Evolutionary conservation across 805 yeast species (phyloP).

Genomic region (Candida railenensis): DNA sequence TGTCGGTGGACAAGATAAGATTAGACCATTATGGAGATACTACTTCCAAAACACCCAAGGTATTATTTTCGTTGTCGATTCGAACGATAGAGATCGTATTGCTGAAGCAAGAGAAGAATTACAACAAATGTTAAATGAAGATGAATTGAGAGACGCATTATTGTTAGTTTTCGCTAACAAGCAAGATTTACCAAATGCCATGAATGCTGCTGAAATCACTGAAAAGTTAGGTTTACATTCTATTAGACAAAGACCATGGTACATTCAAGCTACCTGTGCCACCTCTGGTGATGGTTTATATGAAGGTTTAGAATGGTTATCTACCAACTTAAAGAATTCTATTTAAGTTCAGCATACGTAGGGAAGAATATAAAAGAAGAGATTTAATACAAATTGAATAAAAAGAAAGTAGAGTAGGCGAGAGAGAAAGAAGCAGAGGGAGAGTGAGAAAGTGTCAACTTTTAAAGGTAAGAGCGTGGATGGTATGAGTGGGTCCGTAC

Average conservation of each 20-base stretch:
- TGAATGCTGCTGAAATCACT: conserved; percentile 44
- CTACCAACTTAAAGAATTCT: conserved; percentile 31
- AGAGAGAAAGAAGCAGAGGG: neutral
- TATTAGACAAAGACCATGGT: conserved; percentile 44
- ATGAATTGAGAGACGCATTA: conserved; percentile 42
- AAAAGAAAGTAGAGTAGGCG: neutral
- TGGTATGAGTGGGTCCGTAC: too few relatives aligned
- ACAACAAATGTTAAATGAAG: conserved; percentile 45
- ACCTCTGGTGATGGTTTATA: conserved; percentile 40
- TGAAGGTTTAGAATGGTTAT: conserved; percentile 39
- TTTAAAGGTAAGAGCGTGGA: too few relatives aligned
- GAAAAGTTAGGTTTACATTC: conserved; percentile 44
- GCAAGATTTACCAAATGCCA: conserved; percentile 45
- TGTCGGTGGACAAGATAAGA: conserved; percentile 45
- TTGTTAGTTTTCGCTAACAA: conserved; percentile 42
- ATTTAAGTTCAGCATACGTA: conserved; percentile 6
- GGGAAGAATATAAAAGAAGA: neutral
- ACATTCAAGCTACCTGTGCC: conserved; percentile 43
- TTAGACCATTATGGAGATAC: conserved; percentile 45
- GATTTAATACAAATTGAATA: neutral
- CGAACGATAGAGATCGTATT: conserved; percentile 44
- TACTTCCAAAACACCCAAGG: conserved; percentile 45
- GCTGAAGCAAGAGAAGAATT: conserved; percentile 44
- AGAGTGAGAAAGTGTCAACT: too few relatives aligned
- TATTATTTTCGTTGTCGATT: conserved; percentile 42